Percentiles rank a stretch among this genome's conserved stretches.
Evolutionary conservation across 768 basidiomycete genomes (phyloP).

Genomic region (Lactarius akahatsu): DNA sequence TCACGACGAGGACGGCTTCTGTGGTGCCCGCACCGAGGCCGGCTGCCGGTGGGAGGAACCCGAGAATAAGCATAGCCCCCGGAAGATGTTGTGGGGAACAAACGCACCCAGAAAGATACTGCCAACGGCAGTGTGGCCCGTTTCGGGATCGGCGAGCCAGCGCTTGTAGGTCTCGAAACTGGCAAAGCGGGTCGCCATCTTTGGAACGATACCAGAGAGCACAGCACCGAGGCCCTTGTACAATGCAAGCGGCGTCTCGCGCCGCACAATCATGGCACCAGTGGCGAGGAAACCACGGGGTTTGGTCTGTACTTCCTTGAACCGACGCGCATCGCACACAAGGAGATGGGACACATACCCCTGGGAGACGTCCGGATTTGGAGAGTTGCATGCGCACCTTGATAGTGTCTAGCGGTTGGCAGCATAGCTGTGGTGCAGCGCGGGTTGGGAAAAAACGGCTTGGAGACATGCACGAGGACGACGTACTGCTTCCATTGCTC

Average conservation of each 20-base stretch:
- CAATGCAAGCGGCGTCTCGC: conserved; percentile 92
- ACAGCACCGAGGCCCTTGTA: conserved; percentile 99
- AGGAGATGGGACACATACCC: conserved; percentile 57
- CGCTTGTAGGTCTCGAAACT: conserved; percentile 95
- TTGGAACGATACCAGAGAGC: conserved; percentile 93
- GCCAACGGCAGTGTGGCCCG: conserved; percentile 76
- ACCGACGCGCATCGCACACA: not conserved
- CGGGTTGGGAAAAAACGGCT: not conserved
- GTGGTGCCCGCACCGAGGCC: conserved; percentile 95
- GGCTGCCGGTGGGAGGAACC: conserved; percentile 46
- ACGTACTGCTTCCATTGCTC: conserved; percentile 87
- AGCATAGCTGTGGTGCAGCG: conserved; percentile 53
- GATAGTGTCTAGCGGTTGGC: conserved; percentile 97
- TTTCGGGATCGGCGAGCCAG: conserved; percentile 69
- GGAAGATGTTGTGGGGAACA: not conserved
- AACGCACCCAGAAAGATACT: conserved; percentile 82
- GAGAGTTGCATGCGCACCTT: conserved; percentile 99
- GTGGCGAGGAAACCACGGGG: conserved; percentile 91
- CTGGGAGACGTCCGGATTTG: conserved; percentile 69
- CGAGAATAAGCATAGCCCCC: not conserved
- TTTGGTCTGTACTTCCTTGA: conserved; percentile 63
- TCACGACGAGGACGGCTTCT: conserved; percentile 92
- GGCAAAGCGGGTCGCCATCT: conserved; percentile 99
- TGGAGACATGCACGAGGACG: not conserved
- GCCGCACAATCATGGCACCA: conserved; percentile 77